These are phyloP conservation scores for Phytophthora vignae DNA, from an alignment of 352 stramenopile species.

Conservation along the genomic window DNA sequence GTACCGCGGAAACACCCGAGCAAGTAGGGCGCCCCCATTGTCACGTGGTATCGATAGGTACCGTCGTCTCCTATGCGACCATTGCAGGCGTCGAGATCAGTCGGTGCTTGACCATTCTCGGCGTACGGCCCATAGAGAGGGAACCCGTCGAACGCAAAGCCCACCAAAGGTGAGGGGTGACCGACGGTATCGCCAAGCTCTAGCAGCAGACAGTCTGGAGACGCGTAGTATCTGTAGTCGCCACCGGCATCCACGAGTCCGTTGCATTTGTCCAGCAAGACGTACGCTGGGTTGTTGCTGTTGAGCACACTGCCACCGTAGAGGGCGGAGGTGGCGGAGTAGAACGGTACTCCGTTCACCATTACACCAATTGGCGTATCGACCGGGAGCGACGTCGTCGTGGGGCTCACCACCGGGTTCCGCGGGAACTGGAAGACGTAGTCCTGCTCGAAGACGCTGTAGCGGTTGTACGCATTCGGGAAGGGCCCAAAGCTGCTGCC, in stretches of 20 bases:
- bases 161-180: conserved; percentile 63
- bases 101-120: conserved; percentile 53
- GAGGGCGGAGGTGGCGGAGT: conserved; percentile 41
- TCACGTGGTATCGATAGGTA: conserved; percentile 77
- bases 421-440: conserved; percentile 74
- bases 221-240: conserved; percentile 80
- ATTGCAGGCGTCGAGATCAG: conserved; percentile 74
- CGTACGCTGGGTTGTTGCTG: conserved; percentile 42
- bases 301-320: conserved; percentile 58
- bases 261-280: conserved; percentile 76
- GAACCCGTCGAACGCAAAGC: conserved; percentile 81
- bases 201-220: conserved; percentile 68
- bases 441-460: conserved; percentile 56
- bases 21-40: conserved; percentile 56
- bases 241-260: conserved; percentile 66
- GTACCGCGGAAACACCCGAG: conserved; percentile 70
- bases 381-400: conserved; percentile 38
- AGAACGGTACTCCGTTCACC: conserved; percentile 80
- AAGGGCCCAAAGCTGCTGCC: conserved; percentile 68
- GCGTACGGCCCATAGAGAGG: conserved; percentile 72
- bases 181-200: conserved; percentile 46
- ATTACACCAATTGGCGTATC: conserved; percentile 71
- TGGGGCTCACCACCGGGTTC: conserved; percentile 37
- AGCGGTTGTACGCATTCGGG: conserved; percentile 69
- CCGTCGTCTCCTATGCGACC: conserved; percentile 68